phyloP scores from a whole-genome alignment of 2,329 filamentous ascomycete species.

The Pseudocercospora crystallina region DNA sequence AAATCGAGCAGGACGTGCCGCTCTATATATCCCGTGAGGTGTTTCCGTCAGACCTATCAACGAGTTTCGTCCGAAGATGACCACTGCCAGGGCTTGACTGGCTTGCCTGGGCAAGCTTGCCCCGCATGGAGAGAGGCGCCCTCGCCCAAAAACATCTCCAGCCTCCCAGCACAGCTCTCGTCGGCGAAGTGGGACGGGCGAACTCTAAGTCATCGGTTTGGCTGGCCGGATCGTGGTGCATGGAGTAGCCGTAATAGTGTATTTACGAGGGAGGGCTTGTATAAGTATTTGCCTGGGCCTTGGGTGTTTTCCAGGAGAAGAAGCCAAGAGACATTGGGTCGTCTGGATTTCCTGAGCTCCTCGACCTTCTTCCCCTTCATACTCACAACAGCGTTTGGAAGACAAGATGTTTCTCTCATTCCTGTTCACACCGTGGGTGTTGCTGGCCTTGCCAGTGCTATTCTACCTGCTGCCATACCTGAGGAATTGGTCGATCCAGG shows the following conservation, averaged over 20 bases:
- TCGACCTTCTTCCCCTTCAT: neutral
- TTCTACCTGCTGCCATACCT: conserved; percentile 63
- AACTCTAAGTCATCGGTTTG: conserved; percentile 10
- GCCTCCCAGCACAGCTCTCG: neutral
- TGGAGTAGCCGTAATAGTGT: neutral
- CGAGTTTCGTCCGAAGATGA: conserved; percentile 7
- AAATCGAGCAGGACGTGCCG: neutral
- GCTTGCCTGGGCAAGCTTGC: neutral
- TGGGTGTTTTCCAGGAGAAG: neutral
- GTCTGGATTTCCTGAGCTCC: neutral
- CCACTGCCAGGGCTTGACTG: neutral
- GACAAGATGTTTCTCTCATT: conserved; percentile 39
- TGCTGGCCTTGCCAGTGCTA: conserved; percentile 51
- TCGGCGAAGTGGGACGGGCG: conserved; percentile 12
- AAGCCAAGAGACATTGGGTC: no score
- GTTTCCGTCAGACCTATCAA: conserved; percentile 1
- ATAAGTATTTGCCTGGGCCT: conserved; percentile 1
- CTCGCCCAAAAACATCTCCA: neutral
- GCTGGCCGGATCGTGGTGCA: neutral
- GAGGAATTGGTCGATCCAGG: conserved; percentile 54
- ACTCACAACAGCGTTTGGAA: neutral
- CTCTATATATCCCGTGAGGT: neutral
- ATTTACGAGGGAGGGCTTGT: neutral
- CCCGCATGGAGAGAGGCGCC: conserved; percentile 1
- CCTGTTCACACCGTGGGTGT: conserved; percentile 47